Evolutionary conservation across 1,139 yeast species (phyloP), one percentile per base, ranked within the genome.

Genomic region (Lodderomyces metapsilosis): DNA sequence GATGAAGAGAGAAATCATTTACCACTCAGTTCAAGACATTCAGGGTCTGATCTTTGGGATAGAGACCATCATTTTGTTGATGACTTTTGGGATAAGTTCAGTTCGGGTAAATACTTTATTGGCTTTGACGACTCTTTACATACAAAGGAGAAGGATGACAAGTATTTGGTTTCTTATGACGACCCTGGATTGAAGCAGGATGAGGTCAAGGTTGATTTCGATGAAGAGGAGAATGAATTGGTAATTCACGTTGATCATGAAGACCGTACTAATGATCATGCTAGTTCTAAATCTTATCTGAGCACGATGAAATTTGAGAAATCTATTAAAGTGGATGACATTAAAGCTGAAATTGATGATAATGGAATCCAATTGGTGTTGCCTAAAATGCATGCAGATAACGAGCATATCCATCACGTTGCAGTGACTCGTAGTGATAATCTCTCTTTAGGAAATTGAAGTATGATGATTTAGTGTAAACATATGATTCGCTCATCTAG

Each of bases 381-480:
- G 34, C 66, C 67, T 28, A 62, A 62, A 42, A 53, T 52, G 22
- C 59, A 56, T 27, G 41, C 51, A 12, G 64, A 58, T 41, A 33
- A 48, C 24, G 60, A 57, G 9, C 42, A 55, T 34, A 41, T 55
- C 44, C 46, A 54, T 23, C 52, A 49, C 30, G 50, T 59, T 45
- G 44, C 48, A 21, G 45, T 55, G 40, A 34, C 5, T 13, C 18
- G n/a, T 8, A 31, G n/a, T 5, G 22, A 20, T 8, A 20, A 20
- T 8, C 5, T 5, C 8, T 20, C 22, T 8, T 20, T 20, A 8
- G 22, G 22, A 20, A 20, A 20, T 20, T 20, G 22, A 20, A 8
- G 5, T 20, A 5, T 5, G 22, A 20, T 21, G 23, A 21, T 21
- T 21, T 21, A 21, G 9, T n/a, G n/a, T n/a, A n/a, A n/a, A n/a